Conservation (phyloP, 371 early-diverging fungal species). For the Nematocida ironsii region DNA sequence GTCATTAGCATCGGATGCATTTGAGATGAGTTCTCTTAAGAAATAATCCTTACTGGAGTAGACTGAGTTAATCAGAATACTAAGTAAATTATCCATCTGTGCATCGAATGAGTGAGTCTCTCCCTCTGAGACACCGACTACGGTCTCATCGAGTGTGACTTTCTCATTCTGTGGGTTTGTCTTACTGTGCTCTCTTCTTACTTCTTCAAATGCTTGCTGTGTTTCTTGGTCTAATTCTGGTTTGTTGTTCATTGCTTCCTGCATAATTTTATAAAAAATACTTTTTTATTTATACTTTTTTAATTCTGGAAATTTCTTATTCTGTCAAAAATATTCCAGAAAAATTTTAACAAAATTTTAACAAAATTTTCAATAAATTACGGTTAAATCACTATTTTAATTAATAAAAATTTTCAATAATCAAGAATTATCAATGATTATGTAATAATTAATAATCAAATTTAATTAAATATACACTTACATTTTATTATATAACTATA, state of each 20-base stretch:
- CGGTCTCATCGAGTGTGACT: conserved; percentile 11
- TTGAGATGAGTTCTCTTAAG: conserved; percentile 85
- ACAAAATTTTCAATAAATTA: neutral
- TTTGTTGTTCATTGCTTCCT: conserved; percentile 23
- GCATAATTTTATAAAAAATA: conserved; percentile 13
- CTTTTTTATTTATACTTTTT: conserved; percentile 45
- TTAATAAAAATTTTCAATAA: too few species aligned
- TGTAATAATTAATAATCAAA: too few species aligned
- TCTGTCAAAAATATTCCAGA: conserved; percentile 15
- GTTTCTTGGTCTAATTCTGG: conserved; percentile 41
- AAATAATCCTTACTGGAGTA: conserved; percentile 88
- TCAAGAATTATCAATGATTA: too few species aligned
- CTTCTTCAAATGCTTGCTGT: conserved; percentile 45
- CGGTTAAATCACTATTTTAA: too few species aligned
- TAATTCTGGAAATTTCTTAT: conserved; percentile 40
- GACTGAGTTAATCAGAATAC: conserved; percentile 81
- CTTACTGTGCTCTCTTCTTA: conserved; percentile 41
- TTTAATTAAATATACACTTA: too few species aligned
- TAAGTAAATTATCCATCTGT: conserved; percentile 81
- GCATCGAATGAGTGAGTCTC: conserved; percentile 75
- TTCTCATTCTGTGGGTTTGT: neutral
- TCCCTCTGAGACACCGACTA: conserved; percentile 26
- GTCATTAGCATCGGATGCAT: conserved; percentile 88
- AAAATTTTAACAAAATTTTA: neutral
- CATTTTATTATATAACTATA: too few species aligned